phyloP scores from a whole-genome alignment of 371 early-diverging fungal genomes.

The Synchytrium microbalum region DNA sequence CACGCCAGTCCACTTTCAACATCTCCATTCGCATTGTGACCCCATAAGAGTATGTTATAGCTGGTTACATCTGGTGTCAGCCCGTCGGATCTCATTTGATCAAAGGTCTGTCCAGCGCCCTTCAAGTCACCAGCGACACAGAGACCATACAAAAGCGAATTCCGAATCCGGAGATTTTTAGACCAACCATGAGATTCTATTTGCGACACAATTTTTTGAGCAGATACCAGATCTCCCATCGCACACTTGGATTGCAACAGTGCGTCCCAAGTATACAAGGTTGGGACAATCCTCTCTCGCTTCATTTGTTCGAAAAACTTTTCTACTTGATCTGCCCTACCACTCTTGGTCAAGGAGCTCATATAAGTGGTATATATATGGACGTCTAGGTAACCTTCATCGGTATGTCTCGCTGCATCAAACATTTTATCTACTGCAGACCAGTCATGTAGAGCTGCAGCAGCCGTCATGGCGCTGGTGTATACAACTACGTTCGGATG shows the following conservation, averaged over 20 bases:
- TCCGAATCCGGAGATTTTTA: slow-evolving; percentile 31
- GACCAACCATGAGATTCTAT: slow-evolving; percentile 23
- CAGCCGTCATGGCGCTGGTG: slow-evolving; percentile 40
- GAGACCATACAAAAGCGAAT: slow-evolving; percentile 44
- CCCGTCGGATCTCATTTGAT: slow-evolving; percentile 29
- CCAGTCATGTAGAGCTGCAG: slow-evolving; percentile 21
- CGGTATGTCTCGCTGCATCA: slow-evolving; percentile 23
- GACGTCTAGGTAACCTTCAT: slow-evolving; percentile 27
- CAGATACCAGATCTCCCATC: slow-evolving; percentile 19
- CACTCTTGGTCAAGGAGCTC: slow-evolving; percentile 29
- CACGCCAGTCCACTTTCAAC: slow-evolving; percentile 20
- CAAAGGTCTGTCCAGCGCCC: slow-evolving; percentile 24
- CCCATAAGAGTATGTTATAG: slow-evolving; percentile 40
- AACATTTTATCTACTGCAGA: slow-evolving; percentile 21
- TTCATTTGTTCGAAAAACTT: slow-evolving; percentile 35
- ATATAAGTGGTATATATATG: slow-evolving; percentile 40
- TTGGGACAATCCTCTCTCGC: slow-evolving; percentile 23
- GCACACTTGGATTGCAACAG: slow-evolving; percentile 12
- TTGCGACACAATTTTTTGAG: slow-evolving; percentile 14
- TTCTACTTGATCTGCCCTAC: slow-evolving; percentile 29
- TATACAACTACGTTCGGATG: slow-evolving; percentile 37
- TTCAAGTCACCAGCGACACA: slow-evolving; percentile 33
- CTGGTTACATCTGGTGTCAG: slow-evolving; percentile 36
- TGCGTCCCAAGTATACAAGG: background rate
- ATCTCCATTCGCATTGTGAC: slow-evolving; percentile 19